Percentiles rank a stretch among this genome's conserved stretches.
Conservation (phyloP, 2,329 filamentous ascomycete species). For the Paraphaeosphaeria minitans region DNA sequence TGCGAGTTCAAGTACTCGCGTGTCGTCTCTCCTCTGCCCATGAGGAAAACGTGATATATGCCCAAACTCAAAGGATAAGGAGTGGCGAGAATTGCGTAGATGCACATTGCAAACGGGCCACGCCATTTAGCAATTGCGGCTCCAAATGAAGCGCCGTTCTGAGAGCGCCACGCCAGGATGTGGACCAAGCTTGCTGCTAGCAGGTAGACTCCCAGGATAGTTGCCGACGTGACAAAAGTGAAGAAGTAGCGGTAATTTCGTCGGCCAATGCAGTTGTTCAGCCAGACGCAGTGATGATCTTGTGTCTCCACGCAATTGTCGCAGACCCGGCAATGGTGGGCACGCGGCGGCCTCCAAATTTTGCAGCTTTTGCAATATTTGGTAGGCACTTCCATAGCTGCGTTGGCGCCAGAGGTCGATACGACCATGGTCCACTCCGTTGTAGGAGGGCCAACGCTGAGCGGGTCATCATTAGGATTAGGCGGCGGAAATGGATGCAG, state of each 20-base stretch:
- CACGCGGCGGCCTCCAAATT: slow-evolving; percentile 94
- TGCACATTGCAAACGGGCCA: slow-evolving; percentile 84
- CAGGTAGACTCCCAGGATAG: slow-evolving; percentile 76
- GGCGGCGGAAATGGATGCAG: slow-evolving; percentile 83
- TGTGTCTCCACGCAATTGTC: slow-evolving; percentile 98
- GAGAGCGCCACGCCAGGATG: slow-evolving; percentile 71
- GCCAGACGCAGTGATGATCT: slow-evolving; percentile 98
- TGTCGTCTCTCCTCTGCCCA: slow-evolving; percentile 90
- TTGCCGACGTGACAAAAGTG: slow-evolving; percentile 81
- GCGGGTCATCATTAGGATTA: slow-evolving; percentile 77
- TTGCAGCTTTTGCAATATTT: slow-evolving; percentile 99
- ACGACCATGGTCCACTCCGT: slow-evolving; percentile 95
- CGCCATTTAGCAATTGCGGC: slow-evolving; percentile 71
- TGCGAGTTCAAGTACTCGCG: slow-evolving; percentile 95
- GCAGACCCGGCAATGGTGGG: slow-evolving; percentile 94
- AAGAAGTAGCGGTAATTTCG: slow-evolving; percentile 99
- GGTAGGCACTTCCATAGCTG: slow-evolving; percentile 95
- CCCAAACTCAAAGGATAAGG: slow-evolving; percentile 83
- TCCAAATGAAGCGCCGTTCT: slow-evolving; percentile 69
- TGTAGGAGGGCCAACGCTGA: slow-evolving; percentile 79
- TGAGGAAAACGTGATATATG: slow-evolving; percentile 89
- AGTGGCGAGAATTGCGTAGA: slow-evolving; percentile 76
- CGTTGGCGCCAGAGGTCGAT: slow-evolving; percentile 72
- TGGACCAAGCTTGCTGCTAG: slow-evolving; percentile 80
- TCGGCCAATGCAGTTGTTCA: slow-evolving; percentile 96